These are phyloP conservation scores for Fusarium annulatum DNA, from an alignment of 2,329 filamentous ascomycete species.

Conservation along the genomic window DNA sequence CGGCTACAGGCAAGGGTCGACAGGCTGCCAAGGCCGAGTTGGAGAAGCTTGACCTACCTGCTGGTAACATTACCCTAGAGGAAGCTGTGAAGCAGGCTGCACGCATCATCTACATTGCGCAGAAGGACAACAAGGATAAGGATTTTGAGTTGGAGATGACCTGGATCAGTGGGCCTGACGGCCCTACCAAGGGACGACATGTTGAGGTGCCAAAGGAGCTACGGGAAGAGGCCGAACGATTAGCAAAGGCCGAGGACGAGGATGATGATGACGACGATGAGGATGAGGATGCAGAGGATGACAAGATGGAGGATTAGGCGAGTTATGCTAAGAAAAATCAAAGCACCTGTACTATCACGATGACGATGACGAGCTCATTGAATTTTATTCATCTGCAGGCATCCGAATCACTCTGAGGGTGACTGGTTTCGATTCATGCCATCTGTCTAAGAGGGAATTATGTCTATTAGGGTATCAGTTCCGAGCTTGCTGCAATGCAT, in stretches of 20 bases:
- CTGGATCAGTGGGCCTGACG: conserved; percentile 88
- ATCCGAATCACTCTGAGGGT: no score
- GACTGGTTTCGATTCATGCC: conserved; percentile 3
- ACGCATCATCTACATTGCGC: conserved; percentile 95
- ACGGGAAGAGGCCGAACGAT: conserved; percentile 88
- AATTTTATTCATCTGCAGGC: conserved; percentile 49
- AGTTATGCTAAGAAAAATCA: conserved; percentile 30
- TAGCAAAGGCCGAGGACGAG: conserved; percentile 91
- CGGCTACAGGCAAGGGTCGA: conserved; percentile 94
- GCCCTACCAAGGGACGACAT: conserved; percentile 92
- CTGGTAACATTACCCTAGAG: conserved; percentile 79
- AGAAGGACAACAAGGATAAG: conserved; percentile 99
- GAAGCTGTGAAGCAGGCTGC: conserved; percentile 97
- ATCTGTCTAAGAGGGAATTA: conserved; percentile 13
- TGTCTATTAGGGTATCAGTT: conserved; percentile 35
- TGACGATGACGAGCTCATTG: conserved; percentile 50
- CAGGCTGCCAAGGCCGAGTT: conserved; percentile 98
- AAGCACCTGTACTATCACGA: conserved; percentile 52
- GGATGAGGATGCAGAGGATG: conserved; percentile 70
- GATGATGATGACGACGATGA: conserved; percentile 81
- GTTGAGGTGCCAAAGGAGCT: conserved; percentile 93
- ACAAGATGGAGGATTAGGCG: conserved; percentile 89
- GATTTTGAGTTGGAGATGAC: conserved; percentile 99
- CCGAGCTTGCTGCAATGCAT: conserved; percentile 53
- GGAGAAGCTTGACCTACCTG: conserved; percentile 92